Base-by-base conservation (phyloP, 768 basidiomycete genomes). In the Leccinum olivaceopallidum region DNA sequence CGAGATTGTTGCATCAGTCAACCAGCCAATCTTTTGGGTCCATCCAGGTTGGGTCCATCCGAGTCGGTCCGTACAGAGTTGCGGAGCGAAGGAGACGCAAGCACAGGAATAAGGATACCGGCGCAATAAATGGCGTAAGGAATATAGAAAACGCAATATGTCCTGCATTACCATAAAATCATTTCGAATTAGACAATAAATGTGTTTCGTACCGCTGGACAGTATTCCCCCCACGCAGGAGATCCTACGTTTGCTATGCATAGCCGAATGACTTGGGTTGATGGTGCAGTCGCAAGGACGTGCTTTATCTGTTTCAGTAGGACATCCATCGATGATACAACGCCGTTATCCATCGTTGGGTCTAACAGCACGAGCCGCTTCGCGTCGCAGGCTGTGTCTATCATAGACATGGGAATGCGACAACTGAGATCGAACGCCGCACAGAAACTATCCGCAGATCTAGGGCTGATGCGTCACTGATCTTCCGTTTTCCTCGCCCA, bases 21-120 rank as follows among this genome's bases (percentile, higher is more conserved):
- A 72, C 92, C 92, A 94, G 16, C 88, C 85, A 18, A 96, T 72
- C 70, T 87, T 90, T 63, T 89, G 83, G 30, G 86, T 73, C 83
- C 84, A 88, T 6, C 30, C 30, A 20, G 74, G 64, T 63, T 89
- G 83, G 30, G 86, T 73, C 83, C 84, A 88, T 6, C 30, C 30
- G 30, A 30, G 30, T 30, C 69, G 69, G 50, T 86, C 85, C 50
- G 76, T 73, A 34, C 84, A 89, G 42, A 87, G 65, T 65, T 87
- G 80, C 7, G 92, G 80, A 3, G 88, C 81, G 14, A 95, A 77
- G 57, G 83, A 84, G 36, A 92, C 72, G 47, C 87, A 83, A 16
- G 86, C 92, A 68, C 90, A 89, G 8, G 80, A 83, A 62, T 82
- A 77, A 48, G 83, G 79, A 68, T 85, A 74, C 53, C 74, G 77